Base-by-base conservation (phyloP, 345 rosid species). In the Reutealis trisperma region DNA sequence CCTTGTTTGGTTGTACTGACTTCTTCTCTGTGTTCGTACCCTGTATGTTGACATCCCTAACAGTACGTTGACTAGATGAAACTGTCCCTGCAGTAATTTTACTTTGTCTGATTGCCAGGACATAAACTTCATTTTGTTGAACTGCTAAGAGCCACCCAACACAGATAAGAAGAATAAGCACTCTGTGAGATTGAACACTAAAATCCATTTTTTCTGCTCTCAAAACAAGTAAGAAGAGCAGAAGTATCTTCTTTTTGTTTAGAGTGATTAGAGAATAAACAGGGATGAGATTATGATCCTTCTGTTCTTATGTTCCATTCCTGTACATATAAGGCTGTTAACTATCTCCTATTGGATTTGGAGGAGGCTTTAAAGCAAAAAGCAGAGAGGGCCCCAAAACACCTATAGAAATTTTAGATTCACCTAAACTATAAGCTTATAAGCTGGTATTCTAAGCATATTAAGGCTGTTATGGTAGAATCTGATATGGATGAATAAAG, bases 391-490 rank as follows among this genome's bases (percentile, higher is more conserved):
- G 88, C 58, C 90, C 93, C 85, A 78, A 73, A 78, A 63, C 69
- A 71, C 77, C 76, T 49, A 57, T 69, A 80, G 83, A 87, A 83
- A 64, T 82, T 90, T 83, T 72, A 83, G 88, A 88, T 89, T 86
- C 93, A 88, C 81, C 81, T 85, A 90, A 87, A 85, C 14, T 47
- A 47, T 47, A 47, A 34, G 41, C 41, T 86, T 82, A 83, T 84
- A 78, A 84, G 85, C 84, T 86, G 83, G 86, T 80, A 76, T 77
- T 92, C 74, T 80, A 86, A 88, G 87, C 87, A 89, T 84, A 75
- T 80, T 87, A 85, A 90, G 90, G 89, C 90, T 90, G 91, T 85
- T 85, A 76, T 70, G 52, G 84, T 88, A 88, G 96, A 91, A 91
- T 90, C 94, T 87, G 89, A 83, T 82, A 88, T 81, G 77, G 87